A percentile compares a stretch with the other conserved stretches of the same genome.
Evolutionary conservation across 2,329 filamentous ascomycete species (phyloP).

Genomic region (Chrysoporthe puriensis): DNA sequence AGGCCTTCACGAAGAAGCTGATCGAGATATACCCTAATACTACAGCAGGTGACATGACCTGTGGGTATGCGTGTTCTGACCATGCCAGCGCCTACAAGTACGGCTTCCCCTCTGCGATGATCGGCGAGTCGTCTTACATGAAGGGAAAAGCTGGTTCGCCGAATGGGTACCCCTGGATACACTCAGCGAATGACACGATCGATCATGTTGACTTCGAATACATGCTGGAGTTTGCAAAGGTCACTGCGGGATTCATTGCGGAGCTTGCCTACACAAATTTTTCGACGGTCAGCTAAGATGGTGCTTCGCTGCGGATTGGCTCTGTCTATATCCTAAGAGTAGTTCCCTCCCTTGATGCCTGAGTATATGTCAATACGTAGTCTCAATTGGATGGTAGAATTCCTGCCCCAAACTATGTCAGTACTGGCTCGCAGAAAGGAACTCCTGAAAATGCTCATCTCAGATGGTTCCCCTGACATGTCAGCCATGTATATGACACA

Average conservation of each 20-base stretch:
- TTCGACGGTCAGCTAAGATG: not conserved
- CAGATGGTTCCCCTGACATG: too few relatives aligned
- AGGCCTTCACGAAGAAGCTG: conserved; percentile 15
- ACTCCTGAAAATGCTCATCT: not conserved
- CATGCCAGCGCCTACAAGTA: conserved; percentile 15
- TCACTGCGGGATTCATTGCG: conserved; percentile 12
- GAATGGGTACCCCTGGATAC: conserved; percentile 13
- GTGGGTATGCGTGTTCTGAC: conserved; percentile 18
- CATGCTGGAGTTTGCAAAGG: conserved; percentile 21
- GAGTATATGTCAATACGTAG: not conserved
- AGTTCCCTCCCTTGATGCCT: not conserved
- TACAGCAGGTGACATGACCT: conserved; percentile 11
- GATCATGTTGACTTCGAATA: conserved; percentile 20
- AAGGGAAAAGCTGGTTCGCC: not conserved
- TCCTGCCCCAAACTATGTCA: not conserved
- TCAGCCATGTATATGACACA: too few relatives aligned
- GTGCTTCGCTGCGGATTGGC: not conserved
- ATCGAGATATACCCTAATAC: conserved; percentile 13
- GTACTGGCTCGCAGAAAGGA: not conserved
- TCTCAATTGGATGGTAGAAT: not conserved
- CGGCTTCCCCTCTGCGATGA: conserved; percentile 15
- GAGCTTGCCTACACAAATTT: conserved; percentile 22
- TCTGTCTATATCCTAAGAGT: not conserved
- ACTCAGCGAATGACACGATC: conserved; percentile 18
- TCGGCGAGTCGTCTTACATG: conserved; percentile 18